These are phyloP conservation scores for Anisogramma anomala DNA, from an alignment of 2,329 filamentous ascomycete species.

Conservation along the genomic window DNA sequence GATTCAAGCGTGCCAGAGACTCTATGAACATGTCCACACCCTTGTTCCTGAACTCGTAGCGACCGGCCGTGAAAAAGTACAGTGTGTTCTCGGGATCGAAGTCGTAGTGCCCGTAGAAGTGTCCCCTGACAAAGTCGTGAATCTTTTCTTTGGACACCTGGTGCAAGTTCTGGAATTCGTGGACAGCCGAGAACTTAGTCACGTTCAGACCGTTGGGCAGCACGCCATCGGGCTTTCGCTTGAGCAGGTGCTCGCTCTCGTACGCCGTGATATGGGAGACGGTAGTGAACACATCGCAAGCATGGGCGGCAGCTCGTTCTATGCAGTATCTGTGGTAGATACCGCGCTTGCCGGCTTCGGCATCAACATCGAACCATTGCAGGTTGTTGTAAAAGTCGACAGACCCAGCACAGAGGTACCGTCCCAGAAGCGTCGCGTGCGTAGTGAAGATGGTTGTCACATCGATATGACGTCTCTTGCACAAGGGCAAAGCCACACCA, in stretches of 20 bases:
- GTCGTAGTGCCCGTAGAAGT: conserved; percentile 97
- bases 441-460: conserved; percentile 98
- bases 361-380: conserved; percentile 91
- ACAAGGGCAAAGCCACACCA: conserved; percentile 81
- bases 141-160: conserved; percentile 96
- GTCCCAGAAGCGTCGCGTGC: conserved; percentile 85
- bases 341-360: conserved; percentile 91
- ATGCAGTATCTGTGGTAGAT: conserved; percentile 99
- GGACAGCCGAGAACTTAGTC: conserved; percentile 94
- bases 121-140: conserved; percentile 91
- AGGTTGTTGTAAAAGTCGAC: conserved; percentile 99
- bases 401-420: conserved; percentile 92
- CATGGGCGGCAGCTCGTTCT: conserved; percentile 82
- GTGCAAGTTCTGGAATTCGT: conserved; percentile 98
- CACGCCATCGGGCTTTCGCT: conserved; percentile 94
- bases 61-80: conserved; percentile 93
- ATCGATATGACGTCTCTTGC: conserved; percentile 89
- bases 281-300: conserved; percentile 94
- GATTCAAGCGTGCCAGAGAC: conserved; percentile 85
- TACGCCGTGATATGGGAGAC: conserved; percentile 98
- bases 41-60: conserved; percentile 97
- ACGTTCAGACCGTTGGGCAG: conserved; percentile 95
- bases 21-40: conserved; percentile 99
- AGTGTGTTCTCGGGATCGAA: conserved; percentile 94
- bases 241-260: conserved; percentile 92